Evolutionary conservation across 768 basidiomycete species (phyloP).

Genomic region (Lactarius sp.): DNA sequence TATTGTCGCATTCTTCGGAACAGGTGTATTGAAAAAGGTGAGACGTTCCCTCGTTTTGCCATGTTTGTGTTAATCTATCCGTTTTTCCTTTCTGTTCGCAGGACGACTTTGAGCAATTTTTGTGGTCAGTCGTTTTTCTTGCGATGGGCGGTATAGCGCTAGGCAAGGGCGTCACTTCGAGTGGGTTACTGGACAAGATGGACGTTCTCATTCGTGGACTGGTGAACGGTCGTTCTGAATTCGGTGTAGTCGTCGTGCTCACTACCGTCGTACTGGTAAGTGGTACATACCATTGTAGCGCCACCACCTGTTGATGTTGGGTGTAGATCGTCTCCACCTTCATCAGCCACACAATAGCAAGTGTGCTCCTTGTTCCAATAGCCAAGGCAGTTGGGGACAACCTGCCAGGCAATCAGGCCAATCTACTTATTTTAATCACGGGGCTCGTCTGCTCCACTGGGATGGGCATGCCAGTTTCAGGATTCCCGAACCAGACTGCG

Average conservation of each 20-base stretch:
- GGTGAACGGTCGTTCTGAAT: conserved; percentile 58
- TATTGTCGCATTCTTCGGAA: conserved; percentile 88
- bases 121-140: conserved; percentile 92
- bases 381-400: conserved; percentile 85
- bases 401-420: conserved; percentile 60
- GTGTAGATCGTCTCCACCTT: conserved; percentile 83
- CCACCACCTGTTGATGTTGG: not conserved
- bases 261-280: conserved; percentile 32
- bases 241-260: conserved; percentile 65
- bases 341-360: conserved; percentile 97
- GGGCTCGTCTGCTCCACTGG: conserved; percentile 90
- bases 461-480: conserved; percentile 98
- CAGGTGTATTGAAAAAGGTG: conserved; percentile 91
- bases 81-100: conserved; percentile 30
- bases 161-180: conserved; percentile 87
- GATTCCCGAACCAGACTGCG: conserved; percentile 99
- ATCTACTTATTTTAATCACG: conserved; percentile 90
- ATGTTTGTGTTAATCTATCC: not conserved
- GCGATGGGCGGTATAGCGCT: conserved; percentile 98
- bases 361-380: conserved; percentile 94
- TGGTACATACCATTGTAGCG: not conserved
- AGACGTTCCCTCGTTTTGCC: not conserved
- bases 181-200: conserved; percentile 80
- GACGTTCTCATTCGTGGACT: conserved; percentile 55
- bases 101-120: conserved; percentile 94